Evolutionary conservation across 768 basidiomycete species (phyloP), one percentile per base, ranked within the genome.

Genomic region (Agaricus blazei): DNA sequence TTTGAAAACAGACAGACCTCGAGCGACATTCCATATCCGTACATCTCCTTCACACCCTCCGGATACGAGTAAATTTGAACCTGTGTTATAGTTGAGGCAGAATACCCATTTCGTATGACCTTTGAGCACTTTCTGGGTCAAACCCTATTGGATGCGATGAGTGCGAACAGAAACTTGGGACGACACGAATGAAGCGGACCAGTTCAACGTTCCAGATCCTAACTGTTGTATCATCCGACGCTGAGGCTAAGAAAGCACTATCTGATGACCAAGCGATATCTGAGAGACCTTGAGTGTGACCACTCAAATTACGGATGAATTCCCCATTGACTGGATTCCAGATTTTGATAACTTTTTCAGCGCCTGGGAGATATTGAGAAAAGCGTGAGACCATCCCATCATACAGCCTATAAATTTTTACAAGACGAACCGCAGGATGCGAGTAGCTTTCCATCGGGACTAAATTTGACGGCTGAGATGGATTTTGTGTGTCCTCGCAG

Each of bases 1-100:
- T 15, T 28, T 15, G 36, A 12, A 24, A 31, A 43, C 50, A 24
- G 40, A 57, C 72, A 40, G 47, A 92, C 93, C 92, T 76, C 82
- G 78, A 12, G 85, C 79, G 0, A 87, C 81, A 64, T 97, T 92
- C 95, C 96, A 98, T 65, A 99, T 86, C 60, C 86, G 81, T 14
- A 98, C 85, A 64, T 90, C 91, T 48, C 95, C 93, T 58, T 98
- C 96, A 65, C 91, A 95, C 0, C 88, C 87, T 7, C 96, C 96
- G 11, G 91, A 94, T 5, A 93, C 96, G 43, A 98, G 79, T 23
- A 98, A 74, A 59, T 93, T 93, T 6, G 90, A 90, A 27, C 89
- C 78, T 1, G 85, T 83, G 65, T 93, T 94, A 69, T 93, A 98
- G 63, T 95, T 93, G 12, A 98, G 76, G 64, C 92, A 94, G 64